Base-by-base conservation (phyloP, 352 stramenopile species). In the Phytophthora syringae region DNA sequence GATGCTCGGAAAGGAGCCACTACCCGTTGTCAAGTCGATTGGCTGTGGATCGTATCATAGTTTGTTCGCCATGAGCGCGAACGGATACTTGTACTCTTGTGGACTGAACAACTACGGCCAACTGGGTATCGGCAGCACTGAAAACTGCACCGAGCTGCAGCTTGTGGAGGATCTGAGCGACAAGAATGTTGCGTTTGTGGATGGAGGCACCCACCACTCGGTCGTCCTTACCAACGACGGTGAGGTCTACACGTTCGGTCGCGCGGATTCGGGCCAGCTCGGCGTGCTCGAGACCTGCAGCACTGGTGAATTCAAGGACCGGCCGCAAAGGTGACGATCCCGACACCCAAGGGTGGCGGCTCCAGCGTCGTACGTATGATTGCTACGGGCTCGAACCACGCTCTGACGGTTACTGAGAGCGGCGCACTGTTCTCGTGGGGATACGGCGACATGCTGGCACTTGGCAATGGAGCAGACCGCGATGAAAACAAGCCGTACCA, bases 101-200 rank as follows among this genome's bases (percentile, higher is more conserved):
- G 97, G 97, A 5, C 81, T 98, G 5, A 99, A 99, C 84, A 97
- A 98, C 55, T 99, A 99, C 76, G 97, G 97, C 10, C 97, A 99
- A 71, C 66, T 99, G 20, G 97, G 97, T n/a, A 76, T 98, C 42
- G 95, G 95, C 16, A 88, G 91, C 72, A 90, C 79, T 27, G 81
- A 83, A 25, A 94, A 94, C 67, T 83, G 75, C 57, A 62, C 54
- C 5, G 77, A 84, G 50, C 60, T 91, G 39, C 80, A 92, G 62
- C 81, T 94, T 42, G 86, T 94, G n/a, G 84, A 92, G 18, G 74
- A 86, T 50, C 62, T 94, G 2, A 82, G 75, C 48, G 53, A 67
- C 67, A 76, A 84, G 64, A 94, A 92, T 44, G 60, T 93, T 13
- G 74, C 77, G 25, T 54, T 60, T n/a, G 82, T 98, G n/a, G 88